Evolutionary conservation across 1,284 basidiomycete genomes (phyloP), one percentile per base, ranked within the genome.

Genomic region (Tylopilus orsonianus): DNA sequence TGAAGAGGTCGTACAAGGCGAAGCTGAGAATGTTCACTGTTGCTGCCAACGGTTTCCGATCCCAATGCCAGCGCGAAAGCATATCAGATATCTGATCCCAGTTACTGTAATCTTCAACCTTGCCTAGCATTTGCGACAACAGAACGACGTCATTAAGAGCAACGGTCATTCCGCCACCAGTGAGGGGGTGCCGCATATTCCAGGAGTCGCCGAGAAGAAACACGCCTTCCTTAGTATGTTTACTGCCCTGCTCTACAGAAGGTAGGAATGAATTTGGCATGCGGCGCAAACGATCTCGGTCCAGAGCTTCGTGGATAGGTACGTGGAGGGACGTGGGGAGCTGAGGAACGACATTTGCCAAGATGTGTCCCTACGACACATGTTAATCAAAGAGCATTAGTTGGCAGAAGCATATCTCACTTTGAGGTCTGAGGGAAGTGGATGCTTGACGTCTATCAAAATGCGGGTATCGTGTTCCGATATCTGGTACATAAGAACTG

Each of bases 151-250:
- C 94, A 63, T 85, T 79, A 48, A 97, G 75, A 2, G 92, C 93
- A 36, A 96, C 93, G 1, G 92, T 94, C 94, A 97, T 97, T 6
- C 94, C 94, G 16, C 93, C 96, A 9, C 97, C 97, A 0, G 96
- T 99, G 10, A 99, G 77, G 0, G 97, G 96, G 70, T 99, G 97
- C 1, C 97, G 88, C 95, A 99, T 99, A 68, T 99, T 99, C 88
- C 94, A 96, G 1, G 96, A 87, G 67, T 99, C 97, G 5, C 97
- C 97, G 34, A 97, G 77, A 48, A 99, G 80, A 54, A 99, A 77
- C 8, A 86, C 85, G 18, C 95, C 94, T 46, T 83, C 75, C 53
- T 84, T 87, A 9, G 75, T 71, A 27, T 67, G 61, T 10, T 62
- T 59, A 3, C 69, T 68, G 46, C 90, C 91, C 66, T 98, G 97